These are phyloP conservation scores for Peterozyma xylosa DNA, from an alignment of 805 yeast genomes.

Conservation along the genomic window DNA sequence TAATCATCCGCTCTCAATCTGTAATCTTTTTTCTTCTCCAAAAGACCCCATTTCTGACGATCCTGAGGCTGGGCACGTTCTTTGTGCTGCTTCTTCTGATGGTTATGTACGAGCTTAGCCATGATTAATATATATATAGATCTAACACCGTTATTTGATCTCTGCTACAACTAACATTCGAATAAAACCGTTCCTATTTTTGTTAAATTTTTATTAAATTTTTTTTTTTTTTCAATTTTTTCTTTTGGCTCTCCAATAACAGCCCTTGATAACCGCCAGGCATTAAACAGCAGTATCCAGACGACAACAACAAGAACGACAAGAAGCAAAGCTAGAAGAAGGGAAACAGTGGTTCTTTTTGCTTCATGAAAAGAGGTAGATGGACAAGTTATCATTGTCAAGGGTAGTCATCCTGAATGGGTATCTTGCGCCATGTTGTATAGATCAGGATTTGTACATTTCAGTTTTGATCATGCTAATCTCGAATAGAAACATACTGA, in stretches of 20 bases:
- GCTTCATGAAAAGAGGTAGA: too few relatives aligned
- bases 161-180: neutral
- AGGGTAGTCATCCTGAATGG: too few relatives aligned
- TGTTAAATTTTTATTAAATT: neutral
- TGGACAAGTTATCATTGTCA: too few relatives aligned
- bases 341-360: too few relatives aligned
- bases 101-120: constrained; percentile 80
- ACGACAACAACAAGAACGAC: too few relatives aligned
- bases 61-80: constrained; percentile 85
- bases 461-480: constrained; percentile 17
- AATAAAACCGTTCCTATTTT: neutral
- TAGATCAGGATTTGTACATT: constrained; percentile 15
- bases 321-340: too few relatives aligned
- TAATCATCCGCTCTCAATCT: constrained; percentile 46
- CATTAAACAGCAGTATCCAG: too few relatives aligned
- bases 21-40: constrained; percentile 91
- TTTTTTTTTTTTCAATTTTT: neutral
- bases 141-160: neutral
- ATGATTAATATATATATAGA: constrained; percentile 22
- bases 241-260: neutral
- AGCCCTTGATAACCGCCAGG: too few relatives aligned
- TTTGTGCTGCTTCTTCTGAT: constrained; percentile 93
- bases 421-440: neutral
- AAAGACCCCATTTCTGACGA: constrained; percentile 69
- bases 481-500: constrained; percentile 18